phyloP scores from a whole-genome alignment of 148 eudicot genomes.

The Chenopodium suecicum region DNA sequence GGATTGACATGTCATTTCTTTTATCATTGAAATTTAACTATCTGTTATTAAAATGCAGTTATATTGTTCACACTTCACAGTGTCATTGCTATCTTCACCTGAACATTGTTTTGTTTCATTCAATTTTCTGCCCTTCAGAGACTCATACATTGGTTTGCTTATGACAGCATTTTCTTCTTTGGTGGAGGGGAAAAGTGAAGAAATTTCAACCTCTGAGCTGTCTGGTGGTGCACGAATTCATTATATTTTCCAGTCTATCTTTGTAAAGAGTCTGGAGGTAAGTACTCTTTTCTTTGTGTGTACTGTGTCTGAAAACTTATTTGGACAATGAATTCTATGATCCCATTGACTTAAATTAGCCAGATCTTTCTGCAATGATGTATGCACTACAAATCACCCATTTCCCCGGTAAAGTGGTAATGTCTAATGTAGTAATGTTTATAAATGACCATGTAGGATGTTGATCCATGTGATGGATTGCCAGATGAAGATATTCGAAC shows the following conservation, averaged over 20 bases:
- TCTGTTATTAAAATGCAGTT: not conserved
- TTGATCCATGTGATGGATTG: constrained; percentile 89
- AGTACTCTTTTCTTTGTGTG: constrained; percentile 11
- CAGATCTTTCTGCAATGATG: not conserved
- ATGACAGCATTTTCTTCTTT: constrained; percentile 87
- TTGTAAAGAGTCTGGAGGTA: constrained; percentile 91
- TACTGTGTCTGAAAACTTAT: not conserved
- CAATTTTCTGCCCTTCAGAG: not conserved
- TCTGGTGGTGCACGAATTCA: constrained; percentile 97
- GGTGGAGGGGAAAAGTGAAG: constrained; percentile 94
- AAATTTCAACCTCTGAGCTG: constrained; percentile 88
- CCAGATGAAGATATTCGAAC: constrained; percentile 92
- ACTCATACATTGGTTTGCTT: constrained; percentile 9
- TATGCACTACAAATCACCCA: not conserved
- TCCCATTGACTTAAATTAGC: not conserved
- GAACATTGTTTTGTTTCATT: not conserved
- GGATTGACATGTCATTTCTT: not conserved
- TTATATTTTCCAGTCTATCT: constrained; percentile 88
- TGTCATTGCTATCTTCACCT: constrained; percentile 3
- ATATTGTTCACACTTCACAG: not conserved
- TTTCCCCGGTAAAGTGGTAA: not conserved
- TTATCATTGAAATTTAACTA: not conserved
- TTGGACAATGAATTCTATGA: not conserved
- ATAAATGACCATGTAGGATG: constrained; percentile 55
- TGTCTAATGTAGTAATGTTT: not conserved